A percentile compares a stretch with the other conserved stretches of the same genome.
These are phyloP conservation scores for Colletotrichum aenigma DNA, from an alignment of 2,329 filamentous ascomycete genomes.

Conservation along the genomic window DNA sequence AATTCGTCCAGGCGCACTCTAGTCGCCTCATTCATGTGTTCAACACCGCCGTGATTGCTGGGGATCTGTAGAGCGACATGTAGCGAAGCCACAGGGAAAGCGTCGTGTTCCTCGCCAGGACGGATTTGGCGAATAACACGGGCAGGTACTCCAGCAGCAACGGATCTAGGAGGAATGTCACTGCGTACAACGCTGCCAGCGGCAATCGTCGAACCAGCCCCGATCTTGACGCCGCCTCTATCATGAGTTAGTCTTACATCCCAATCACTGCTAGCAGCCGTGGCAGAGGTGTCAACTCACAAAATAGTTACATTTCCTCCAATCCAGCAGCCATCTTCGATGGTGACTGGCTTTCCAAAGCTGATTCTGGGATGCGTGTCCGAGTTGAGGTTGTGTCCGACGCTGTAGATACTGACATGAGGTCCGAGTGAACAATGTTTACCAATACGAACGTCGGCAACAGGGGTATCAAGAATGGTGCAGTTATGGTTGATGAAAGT, in stretches of 20 bases:
- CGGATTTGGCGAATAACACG: neutral
- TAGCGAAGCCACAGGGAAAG: neutral
- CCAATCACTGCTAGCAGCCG: neutral
- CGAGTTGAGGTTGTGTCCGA: slow-evolving; percentile 29
- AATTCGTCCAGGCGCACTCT: neutral
- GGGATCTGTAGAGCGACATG: neutral
- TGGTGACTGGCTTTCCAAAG: slow-evolving; percentile 33
- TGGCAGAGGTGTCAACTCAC: slow-evolving; percentile 19
- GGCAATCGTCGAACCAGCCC: slow-evolving; percentile 31
- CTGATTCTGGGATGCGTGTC: slow-evolving; percentile 26
- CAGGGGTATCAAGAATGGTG: slow-evolving; percentile 37
- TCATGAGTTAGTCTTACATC: neutral
- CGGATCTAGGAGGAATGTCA: slow-evolving; percentile 27
- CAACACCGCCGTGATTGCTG: neutral
- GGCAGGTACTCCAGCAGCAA: slow-evolving; percentile 30
- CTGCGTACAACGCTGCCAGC: slow-evolving; percentile 30
- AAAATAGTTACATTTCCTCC: slow-evolving; percentile 37
- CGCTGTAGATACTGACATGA: slow-evolving; percentile 32
- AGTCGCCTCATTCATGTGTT: neutral
- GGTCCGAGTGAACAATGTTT: slow-evolving; percentile 33
- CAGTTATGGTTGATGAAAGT: slow-evolving; percentile 37
- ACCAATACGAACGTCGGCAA: slow-evolving; percentile 36
- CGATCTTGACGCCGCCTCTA: slow-evolving; percentile 28
- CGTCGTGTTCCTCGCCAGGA: neutral
- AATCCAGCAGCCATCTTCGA: slow-evolving; percentile 44